Percentiles rank a stretch among this genome's conserved stretches.
These are phyloP conservation scores for Cadophora gregata DNA, from an alignment of 2,329 filamentous ascomycete species.

Conservation along the genomic window DNA sequence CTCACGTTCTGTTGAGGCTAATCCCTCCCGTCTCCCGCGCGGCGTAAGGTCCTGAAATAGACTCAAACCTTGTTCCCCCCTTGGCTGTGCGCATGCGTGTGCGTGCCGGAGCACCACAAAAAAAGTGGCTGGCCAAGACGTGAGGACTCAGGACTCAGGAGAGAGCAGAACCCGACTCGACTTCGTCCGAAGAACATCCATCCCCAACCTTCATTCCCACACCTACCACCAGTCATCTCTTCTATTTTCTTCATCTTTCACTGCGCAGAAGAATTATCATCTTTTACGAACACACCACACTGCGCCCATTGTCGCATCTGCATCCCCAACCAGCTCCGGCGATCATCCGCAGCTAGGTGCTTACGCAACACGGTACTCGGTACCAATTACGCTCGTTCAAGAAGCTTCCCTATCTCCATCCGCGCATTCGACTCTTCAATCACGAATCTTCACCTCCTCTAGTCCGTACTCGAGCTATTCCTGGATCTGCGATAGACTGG, in stretches of 20 bases:
- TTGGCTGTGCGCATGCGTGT: background rate
- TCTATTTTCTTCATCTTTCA: background rate
- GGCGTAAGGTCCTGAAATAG: background rate
- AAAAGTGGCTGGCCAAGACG: slow-evolving; percentile 8
- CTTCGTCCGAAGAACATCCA: background rate
- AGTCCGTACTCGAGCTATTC: background rate
- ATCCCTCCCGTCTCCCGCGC: background rate
- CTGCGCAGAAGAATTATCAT: background rate
- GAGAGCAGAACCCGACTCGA: slow-evolving; percentile 3
- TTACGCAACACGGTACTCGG: slow-evolving; percentile 50
- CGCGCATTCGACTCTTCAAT: slow-evolving; percentile 3
- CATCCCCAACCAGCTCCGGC: background rate
- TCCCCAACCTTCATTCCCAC: background rate
- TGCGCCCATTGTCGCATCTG: background rate
- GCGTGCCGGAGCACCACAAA: background rate
- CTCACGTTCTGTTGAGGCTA: background rate
- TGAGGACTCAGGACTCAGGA: background rate
- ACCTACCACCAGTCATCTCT: too few species aligned
- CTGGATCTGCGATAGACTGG: background rate
- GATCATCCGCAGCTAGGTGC: slow-evolving; percentile 17
- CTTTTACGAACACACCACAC: slow-evolving; percentile 6
- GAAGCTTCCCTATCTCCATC: background rate
- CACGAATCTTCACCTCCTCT: background rate
- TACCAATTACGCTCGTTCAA: slow-evolving; percentile 60
- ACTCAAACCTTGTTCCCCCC: background rate